A percentile compares a stretch with the other conserved stretches of the same genome.
phyloP scores from a whole-genome alignment of 805 yeast genomes.

The Kodamaea nitidulidarum region DNA sequence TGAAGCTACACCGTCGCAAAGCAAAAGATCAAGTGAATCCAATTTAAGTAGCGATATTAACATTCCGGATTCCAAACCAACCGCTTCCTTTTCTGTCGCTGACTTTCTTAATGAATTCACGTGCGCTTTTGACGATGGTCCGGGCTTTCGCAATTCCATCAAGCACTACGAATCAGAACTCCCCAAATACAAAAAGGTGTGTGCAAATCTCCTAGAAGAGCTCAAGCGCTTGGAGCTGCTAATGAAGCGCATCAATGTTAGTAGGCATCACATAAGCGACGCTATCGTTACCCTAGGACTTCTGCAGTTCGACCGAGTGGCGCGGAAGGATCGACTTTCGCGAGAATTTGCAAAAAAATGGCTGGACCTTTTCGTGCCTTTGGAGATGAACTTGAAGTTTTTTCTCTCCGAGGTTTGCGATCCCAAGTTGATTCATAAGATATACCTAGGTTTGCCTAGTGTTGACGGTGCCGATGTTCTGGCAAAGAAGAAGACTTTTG shows the following conservation, averaged over 20 bases:
- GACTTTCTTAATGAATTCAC: conserved; percentile 29
- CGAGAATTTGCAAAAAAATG: conserved; percentile 24
- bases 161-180: conserved; percentile 28
- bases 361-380: conserved; percentile 26
- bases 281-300: conserved; percentile 18
- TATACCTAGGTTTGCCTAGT: conserved; percentile 12
- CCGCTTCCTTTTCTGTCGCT: conserved; percentile 4
- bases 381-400: conserved; percentile 28
- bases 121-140: conserved; percentile 41
- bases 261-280: conserved; percentile 23
- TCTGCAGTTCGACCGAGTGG: conserved; percentile 23
- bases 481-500: conserved; percentile 31
- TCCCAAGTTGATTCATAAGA: conserved; percentile 24
- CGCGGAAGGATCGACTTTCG: conserved; percentile 21
- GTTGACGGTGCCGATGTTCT: conserved; percentile 18
- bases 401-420: conserved; percentile 29
- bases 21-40: no score
- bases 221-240: conserved; percentile 25
- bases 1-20: no score
- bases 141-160: conserved; percentile 36
- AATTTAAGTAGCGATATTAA: no score
- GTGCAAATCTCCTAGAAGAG: conserved; percentile 28
- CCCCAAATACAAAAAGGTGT: conserved; percentile 25
- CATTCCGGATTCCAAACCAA: no score
- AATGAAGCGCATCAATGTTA: conserved; percentile 17